These are phyloP conservation scores for Brassica incana DNA, from an alignment of 345 rosid genomes.

Conservation along the genomic window DNA sequence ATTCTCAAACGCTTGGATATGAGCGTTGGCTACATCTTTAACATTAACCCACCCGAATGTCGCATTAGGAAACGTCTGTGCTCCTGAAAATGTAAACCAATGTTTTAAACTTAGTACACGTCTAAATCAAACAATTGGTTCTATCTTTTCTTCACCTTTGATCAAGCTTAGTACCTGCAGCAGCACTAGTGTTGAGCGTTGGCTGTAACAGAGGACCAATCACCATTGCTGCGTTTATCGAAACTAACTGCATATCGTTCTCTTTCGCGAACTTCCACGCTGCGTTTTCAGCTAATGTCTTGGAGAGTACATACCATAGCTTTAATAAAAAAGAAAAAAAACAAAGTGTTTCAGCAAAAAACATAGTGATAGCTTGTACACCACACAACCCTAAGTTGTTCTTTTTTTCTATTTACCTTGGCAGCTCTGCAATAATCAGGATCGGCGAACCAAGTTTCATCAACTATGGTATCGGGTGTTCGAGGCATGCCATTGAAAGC, in stretches of 20 bases:
- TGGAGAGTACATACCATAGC: slow-evolving; percentile 89
- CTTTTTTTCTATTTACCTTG: slow-evolving; percentile 47
- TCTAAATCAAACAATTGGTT: background rate
- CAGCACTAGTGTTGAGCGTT: slow-evolving; percentile 87
- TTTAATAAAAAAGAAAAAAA: slow-evolving; percentile 22
- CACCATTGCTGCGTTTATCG: slow-evolving; percentile 89
- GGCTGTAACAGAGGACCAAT: slow-evolving; percentile 93
- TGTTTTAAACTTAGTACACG: background rate
- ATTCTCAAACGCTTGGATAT: slow-evolving; percentile 82
- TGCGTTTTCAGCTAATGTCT: slow-evolving; percentile 86
- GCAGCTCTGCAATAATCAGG: slow-evolving; percentile 39
- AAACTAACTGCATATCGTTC: slow-evolving; percentile 67
- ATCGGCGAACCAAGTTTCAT: slow-evolving; percentile 40
- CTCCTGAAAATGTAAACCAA: slow-evolving; percentile 49
- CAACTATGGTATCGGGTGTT: slow-evolving; percentile 77
- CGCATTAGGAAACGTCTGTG: slow-evolving; percentile 65
- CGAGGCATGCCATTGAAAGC: slow-evolving; percentile 62
- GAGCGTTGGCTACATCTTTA: slow-evolving; percentile 88
- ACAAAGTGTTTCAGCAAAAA: slow-evolving; percentile 12
- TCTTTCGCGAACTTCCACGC: slow-evolving; percentile 87
- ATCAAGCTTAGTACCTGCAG: slow-evolving; percentile 68
- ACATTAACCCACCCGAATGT: slow-evolving; percentile 88
- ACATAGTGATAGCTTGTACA: slow-evolving; percentile 17
- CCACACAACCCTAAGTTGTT: background rate
- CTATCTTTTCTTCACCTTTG: slow-evolving; percentile 48